These are phyloP conservation scores for Cutaneotrichosporon curvatum DNA, from an alignment of 1,284 basidiomycete species.

Conservation along the genomic window DNA sequence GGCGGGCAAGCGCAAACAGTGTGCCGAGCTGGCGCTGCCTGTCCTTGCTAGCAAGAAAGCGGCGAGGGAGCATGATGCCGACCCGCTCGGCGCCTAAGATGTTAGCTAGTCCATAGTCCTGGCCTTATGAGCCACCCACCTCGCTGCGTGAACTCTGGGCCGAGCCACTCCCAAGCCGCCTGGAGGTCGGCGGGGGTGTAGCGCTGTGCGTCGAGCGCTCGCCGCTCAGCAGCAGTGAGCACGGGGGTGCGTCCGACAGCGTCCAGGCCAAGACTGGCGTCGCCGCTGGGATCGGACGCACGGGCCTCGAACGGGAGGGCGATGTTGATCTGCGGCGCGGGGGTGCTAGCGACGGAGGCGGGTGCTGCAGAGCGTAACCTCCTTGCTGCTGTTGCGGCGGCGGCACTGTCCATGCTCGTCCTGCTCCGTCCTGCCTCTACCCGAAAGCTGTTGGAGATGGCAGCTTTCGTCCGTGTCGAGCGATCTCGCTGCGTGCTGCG, in stretches of 20 bases:
- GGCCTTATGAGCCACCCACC: conserved; percentile 15
- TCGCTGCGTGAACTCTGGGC: conserved; percentile 23
- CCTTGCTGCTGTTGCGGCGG: too few relatives aligned
- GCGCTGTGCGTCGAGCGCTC: conserved; percentile 20
- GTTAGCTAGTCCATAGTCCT: not conserved
- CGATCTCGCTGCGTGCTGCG: not conserved
- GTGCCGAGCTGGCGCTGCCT: conserved; percentile 26
- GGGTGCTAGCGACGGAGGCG: not conserved
- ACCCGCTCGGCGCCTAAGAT: conserved; percentile 21
- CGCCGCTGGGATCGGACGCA: not conserved
- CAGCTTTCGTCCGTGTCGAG: too few relatives aligned
- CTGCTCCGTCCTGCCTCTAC: too few relatives aligned
- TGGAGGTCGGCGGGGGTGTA: conserved; percentile 24
- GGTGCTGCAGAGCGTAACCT: not conserved
- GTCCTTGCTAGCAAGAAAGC: conserved; percentile 14
- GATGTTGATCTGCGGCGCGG: conserved; percentile 14
- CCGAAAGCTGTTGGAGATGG: too few relatives aligned
- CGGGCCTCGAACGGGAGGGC: conserved; percentile 10
- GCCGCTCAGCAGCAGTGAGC: conserved; percentile 22
- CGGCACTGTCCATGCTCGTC: too few relatives aligned
- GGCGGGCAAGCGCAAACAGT: conserved; percentile 21
- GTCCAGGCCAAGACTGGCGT: conserved; percentile 20
- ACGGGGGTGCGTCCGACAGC: conserved; percentile 21
- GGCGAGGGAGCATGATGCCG: conserved; percentile 31
- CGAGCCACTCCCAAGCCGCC: conserved; percentile 30